phyloP scores from a whole-genome alignment of 2,329 filamentous ascomycete genomes.

The Chrysoporthe puriensis region DNA sequence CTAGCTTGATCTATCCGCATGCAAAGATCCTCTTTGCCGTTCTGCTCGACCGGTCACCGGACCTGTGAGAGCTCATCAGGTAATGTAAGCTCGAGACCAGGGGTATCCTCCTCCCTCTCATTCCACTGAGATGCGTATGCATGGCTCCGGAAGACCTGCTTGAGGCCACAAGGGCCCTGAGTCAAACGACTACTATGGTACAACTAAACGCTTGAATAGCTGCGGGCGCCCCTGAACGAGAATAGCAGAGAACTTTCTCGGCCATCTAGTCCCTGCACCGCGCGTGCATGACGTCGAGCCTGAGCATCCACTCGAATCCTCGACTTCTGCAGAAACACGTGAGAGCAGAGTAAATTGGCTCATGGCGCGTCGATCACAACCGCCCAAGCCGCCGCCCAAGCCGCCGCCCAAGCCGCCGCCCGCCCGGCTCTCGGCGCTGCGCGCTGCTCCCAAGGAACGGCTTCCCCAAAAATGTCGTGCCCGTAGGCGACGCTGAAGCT shows the following conservation, averaged over 20 bases:
- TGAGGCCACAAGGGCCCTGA: no score
- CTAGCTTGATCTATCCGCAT: background rate
- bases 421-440: background rate
- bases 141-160: no score
- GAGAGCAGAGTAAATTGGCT: background rate
- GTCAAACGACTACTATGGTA: no score
- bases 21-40: background rate
- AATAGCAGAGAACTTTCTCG: background rate
- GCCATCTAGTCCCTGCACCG: background rate
- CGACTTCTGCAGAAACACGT: no score
- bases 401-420: no score
- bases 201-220: no score
- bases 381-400: no score
- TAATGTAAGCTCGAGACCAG: background rate
- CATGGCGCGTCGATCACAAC: background rate
- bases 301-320: background rate
- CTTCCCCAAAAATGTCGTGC: background rate
- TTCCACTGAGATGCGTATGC: no score
- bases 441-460: background rate
- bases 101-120: no score
- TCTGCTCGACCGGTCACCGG: background rate
- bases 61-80: background rate
- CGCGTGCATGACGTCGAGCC: background rate
- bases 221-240: background rate
- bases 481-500: conserved; percentile 18